Evolutionary conservation across 805 yeast genomes (phyloP).

Genomic region (Torulaspora indica): DNA sequence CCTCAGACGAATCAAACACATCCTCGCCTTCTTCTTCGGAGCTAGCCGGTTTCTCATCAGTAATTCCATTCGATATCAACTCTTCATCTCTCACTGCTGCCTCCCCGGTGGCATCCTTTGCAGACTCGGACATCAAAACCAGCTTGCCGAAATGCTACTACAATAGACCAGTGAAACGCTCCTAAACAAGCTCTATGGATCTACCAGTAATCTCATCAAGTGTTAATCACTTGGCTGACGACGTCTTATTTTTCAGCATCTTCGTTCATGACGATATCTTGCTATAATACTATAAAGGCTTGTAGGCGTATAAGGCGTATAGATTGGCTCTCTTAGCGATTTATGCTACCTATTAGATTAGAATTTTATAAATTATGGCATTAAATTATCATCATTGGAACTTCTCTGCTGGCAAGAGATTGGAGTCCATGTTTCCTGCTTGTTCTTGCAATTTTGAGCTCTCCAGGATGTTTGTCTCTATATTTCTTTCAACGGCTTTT

Average conservation of each 20-base stretch:
- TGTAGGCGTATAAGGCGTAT: too few species aligned
- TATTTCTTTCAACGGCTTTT: constrained; percentile 18
- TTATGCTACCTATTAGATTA: too few species aligned
- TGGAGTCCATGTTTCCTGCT: constrained; percentile 33
- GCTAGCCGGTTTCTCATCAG: constrained; percentile 38
- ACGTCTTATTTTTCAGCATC: not conserved
- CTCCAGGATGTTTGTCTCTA: constrained; percentile 27
- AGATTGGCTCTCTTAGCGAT: too few species aligned
- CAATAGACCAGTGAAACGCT: not conserved
- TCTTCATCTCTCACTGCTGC: constrained; percentile 20
- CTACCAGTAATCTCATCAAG: not conserved
- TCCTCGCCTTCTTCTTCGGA: constrained; percentile 46
- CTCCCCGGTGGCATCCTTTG: constrained; percentile 10
- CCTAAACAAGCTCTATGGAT: not conserved
- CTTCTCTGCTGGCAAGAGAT: constrained; percentile 30
- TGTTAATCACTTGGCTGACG: not conserved
- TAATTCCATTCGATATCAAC: constrained; percentile 39
- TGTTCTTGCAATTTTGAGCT: constrained; percentile 30
- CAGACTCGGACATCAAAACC: constrained; percentile 11
- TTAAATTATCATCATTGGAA: constrained; percentile 8
- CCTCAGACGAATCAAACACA: constrained; percentile 73
- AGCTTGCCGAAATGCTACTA: not conserved
- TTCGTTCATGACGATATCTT: too few species aligned
- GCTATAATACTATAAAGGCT: too few species aligned
- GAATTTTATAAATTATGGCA: too few species aligned